Conservation (phyloP, 768 basidiomycete species). For the Suillus luteus region DNA sequence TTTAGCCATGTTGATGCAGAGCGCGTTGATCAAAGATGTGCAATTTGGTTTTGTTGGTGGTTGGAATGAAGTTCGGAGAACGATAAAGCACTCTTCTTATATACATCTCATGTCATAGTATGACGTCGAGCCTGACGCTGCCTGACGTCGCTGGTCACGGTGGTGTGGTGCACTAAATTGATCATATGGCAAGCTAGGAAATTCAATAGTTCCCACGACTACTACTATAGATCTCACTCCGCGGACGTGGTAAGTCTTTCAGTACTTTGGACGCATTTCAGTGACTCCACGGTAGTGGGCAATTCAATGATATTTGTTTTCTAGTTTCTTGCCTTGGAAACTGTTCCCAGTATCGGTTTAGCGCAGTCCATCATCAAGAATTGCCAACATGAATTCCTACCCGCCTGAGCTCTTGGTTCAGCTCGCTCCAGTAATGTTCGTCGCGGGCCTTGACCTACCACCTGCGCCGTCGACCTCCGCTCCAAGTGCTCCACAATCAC, state of each 20-base stretch:
- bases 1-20: slow-evolving; percentile 21
- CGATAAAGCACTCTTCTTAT: not conserved
- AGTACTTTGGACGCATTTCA: not conserved
- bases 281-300: not conserved
- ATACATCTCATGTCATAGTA: not conserved
- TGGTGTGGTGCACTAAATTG: not conserved
- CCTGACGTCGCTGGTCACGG: not conserved
- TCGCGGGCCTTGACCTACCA: slow-evolving; percentile 72
- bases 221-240: not conserved
- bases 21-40: not conserved
- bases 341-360: not conserved
- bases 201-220: slow-evolving; percentile 4
- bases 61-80: not conserved
- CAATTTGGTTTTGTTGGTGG: not conserved
- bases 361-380: not conserved
- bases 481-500: slow-evolving; percentile 18
- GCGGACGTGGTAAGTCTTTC: not conserved
- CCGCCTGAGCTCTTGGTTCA: slow-evolving; percentile 88
- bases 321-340: not conserved
- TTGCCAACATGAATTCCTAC: slow-evolving; percentile 80
- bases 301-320: not conserved
- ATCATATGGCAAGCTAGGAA: no score
- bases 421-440: slow-evolving; percentile 91
- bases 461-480: slow-evolving; percentile 16
- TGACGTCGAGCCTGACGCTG: not conserved